Percentiles rank a stretch among this genome's conserved stretches.
These are phyloP conservation scores for Xylaria sp. DNA, from an alignment of 2,329 filamentous ascomycete species.

Conservation along the genomic window DNA sequence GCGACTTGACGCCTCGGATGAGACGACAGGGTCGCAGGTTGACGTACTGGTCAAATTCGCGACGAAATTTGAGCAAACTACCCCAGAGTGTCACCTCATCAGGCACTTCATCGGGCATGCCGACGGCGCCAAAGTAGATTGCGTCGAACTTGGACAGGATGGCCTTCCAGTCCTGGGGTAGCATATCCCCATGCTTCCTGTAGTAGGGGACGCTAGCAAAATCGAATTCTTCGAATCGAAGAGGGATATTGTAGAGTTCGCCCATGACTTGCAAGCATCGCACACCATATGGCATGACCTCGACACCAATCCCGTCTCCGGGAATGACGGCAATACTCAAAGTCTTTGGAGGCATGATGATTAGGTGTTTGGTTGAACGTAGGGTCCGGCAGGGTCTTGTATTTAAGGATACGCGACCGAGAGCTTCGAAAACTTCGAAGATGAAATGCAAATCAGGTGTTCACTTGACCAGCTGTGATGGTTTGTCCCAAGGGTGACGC, in stretches of 20 bases:
- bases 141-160: constrained; percentile 65
- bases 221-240: constrained; percentile 66
- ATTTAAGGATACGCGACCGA: neutral
- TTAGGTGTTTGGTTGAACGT: no score
- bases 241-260: constrained; percentile 54
- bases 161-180: constrained; percentile 54
- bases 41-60: constrained; percentile 70
- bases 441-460: neutral
- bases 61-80: constrained; percentile 69
- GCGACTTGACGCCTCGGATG: constrained; percentile 15
- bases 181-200: constrained; percentile 48
- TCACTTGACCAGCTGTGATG: neutral
- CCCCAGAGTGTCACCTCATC: constrained; percentile 73
- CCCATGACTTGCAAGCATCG: constrained; percentile 61
- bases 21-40: constrained; percentile 67
- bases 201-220: constrained; percentile 71
- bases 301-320: constrained; percentile 72
- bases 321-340: constrained; percentile 66
- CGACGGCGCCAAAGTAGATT: constrained; percentile 72
- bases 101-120: constrained; percentile 59
- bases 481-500: no score
- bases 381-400: no score
- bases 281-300: constrained; percentile 69
- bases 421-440: neutral
- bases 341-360: neutral